Base-by-base conservation (phyloP, 2,329 filamentous ascomycete genomes). In the Colletotrichum lindemuthianum region DNA sequence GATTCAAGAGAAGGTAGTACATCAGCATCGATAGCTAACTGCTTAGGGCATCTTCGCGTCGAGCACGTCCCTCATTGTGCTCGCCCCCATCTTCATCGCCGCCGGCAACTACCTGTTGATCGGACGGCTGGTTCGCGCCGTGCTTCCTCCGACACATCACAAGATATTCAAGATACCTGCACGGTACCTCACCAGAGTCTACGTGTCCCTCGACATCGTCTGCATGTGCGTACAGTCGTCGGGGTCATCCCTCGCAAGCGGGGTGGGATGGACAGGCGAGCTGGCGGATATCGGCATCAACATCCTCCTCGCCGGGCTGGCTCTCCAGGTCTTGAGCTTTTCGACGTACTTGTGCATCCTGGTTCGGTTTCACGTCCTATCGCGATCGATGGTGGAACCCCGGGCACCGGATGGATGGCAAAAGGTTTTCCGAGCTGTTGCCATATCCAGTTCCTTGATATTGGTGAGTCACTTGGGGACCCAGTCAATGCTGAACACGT, bases 101-200 rank as follows among this genome's bases (percentile, higher is more conserved):
- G 83, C 82, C 0, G 81, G 80, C 2, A 80, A 84, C 59, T 85
- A 85, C 70, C 76, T 85, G 56, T 77, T 85, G 49, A 78, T 85
- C 55, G 81, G 79, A n/a, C 77, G 79, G 11, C 71, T 85, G 6
- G 79, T 83, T 58, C 70, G 76, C 10, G 70, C 72, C 10, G 76
- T 77, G 9, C 74, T 82, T 1, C 75, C 76, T 2, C 60, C 67
- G 0, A 65, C 70, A 0, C 70, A 70, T 2, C 78, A 78, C 32
- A 72, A 67, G 6, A 74, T 79, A 34, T 75, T 79, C 47, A 73
- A 72, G 6, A 74, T 81, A 24, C 72, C 71, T 2, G 77, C 76
- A 2, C 72, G 68, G 13, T 74, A 75, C 48, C 72, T 85, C 3
- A 83, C 82, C 1, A 75, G 75, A 3, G 75, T 82, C 5, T 84